These are phyloP conservation scores for Uronychia binucleata DNA, from an alignment of 73 alveolate species.

Conservation along the genomic window DNA sequence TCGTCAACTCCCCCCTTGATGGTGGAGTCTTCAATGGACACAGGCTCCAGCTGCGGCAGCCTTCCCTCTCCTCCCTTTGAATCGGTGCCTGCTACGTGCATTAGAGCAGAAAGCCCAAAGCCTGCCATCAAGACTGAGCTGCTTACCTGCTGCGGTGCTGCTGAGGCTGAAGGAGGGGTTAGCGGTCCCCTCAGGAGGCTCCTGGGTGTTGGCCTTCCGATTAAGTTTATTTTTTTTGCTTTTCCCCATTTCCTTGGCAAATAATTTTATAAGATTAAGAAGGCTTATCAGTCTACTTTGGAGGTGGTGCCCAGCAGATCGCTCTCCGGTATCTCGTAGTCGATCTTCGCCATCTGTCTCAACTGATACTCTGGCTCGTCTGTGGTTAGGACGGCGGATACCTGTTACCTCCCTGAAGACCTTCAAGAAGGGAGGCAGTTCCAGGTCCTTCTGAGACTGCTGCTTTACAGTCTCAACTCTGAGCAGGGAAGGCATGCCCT, in stretches of 20 bases:
- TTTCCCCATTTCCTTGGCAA: background rate
- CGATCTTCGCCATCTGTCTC: constrained; percentile 51
- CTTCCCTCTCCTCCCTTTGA: background rate
- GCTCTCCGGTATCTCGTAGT: constrained; percentile 55
- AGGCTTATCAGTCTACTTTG: background rate
- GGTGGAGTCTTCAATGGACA: background rate
- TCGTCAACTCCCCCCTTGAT: background rate
- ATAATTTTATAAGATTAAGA: no score
- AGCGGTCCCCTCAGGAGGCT: background rate
- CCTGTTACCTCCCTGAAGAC: constrained; percentile 66
- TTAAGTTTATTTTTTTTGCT: background rate
- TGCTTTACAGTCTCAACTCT: constrained; percentile 63
- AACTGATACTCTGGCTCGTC: constrained; percentile 68
- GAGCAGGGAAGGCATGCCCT: constrained; percentile 55
- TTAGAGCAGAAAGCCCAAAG: background rate
- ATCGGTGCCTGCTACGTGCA: background rate
- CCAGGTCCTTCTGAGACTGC: constrained; percentile 39
- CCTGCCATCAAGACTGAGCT: background rate
- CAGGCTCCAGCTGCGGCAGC: background rate
- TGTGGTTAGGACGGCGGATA: background rate
- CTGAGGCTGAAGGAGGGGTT: background rate
- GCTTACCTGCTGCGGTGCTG: background rate
- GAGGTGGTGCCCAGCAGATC: constrained; percentile 13
- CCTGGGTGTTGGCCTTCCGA: background rate
- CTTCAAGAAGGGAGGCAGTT: constrained; percentile 69